Evolutionary conservation across 163 green algal genomes (phyloP).

Genomic region (Trebouxia gelatinosa): DNA sequence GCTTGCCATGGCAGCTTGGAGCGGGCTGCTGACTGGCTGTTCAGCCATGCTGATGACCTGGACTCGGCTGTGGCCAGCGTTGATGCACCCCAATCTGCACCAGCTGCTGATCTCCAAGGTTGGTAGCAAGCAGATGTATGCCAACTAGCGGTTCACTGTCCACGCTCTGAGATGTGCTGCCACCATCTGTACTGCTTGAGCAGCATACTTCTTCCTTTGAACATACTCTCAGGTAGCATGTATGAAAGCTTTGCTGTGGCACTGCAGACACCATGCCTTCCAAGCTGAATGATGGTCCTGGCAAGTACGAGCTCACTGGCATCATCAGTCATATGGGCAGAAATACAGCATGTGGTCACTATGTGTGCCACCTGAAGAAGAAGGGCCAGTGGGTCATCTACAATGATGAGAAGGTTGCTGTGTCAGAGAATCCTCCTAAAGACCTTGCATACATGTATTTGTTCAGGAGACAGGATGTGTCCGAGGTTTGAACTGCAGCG

Average conservation of each 20-base stretch:
- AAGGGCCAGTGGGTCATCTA: conserved; percentile 85
- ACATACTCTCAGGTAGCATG: no score
- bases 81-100: no score
- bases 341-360: conserved; percentile 94
- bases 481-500: neutral
- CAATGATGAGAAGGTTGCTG: conserved; percentile 98
- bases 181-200: no score
- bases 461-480: conserved; percentile 58
- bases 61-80: conserved; percentile 56
- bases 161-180: no score
- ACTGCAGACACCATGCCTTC: neutral
- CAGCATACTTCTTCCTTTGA: no score
- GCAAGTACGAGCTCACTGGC: conserved; percentile 83
- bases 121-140: no score
- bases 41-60: conserved; percentile 85
- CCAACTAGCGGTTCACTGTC: no score
- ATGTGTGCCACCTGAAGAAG: conserved; percentile 93
- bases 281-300: conserved; percentile 43
- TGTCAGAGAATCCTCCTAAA: conserved; percentile 75
- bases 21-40: conserved; percentile 93
- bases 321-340: conserved; percentile 94
- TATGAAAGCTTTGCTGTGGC: no score
- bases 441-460: conserved; percentile 97
- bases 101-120: no score
- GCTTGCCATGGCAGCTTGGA: conserved; percentile 73